These are phyloP conservation scores for Pneumocystis oryctolagi DNA, from an alignment of 1,139 yeast genomes.

Conservation along the genomic window DNA sequence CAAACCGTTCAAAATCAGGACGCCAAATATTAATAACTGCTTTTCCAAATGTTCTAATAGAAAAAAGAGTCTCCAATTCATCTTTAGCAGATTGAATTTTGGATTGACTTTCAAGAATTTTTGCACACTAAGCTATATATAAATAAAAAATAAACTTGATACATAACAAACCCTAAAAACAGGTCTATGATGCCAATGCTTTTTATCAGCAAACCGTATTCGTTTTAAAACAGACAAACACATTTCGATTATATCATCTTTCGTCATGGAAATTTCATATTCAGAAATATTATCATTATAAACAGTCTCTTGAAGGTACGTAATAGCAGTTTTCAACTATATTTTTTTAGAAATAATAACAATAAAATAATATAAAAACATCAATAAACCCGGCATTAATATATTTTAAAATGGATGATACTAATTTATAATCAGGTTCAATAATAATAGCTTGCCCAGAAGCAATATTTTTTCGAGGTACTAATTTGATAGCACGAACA, in stretches of 20 bases:
- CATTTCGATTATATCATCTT: conserved; percentile 25
- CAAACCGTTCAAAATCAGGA: conserved; percentile 58
- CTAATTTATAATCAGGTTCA: conserved; percentile 34
- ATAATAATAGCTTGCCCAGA: conserved; percentile 31
- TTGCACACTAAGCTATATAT: conserved; percentile 19
- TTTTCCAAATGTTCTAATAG: conserved; percentile 54
- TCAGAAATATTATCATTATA: not conserved
- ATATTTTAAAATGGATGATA: conserved; percentile 46
- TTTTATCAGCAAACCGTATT: conserved; percentile 50
- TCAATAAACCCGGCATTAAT: conserved; percentile 24
- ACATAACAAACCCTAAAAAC: conserved; percentile 58
- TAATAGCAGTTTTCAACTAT: conserved; percentile 7
- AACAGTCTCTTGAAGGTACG: conserved; percentile 1
- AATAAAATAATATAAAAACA: conserved; percentile 14
- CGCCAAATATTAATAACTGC: conserved; percentile 80
- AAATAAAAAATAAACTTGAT: conserved; percentile 40
- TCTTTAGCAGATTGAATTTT: conserved; percentile 33
- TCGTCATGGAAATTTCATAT: not conserved
- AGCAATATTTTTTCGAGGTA: conserved; percentile 29
- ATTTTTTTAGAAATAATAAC: conserved; percentile 25
- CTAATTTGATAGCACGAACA: conserved; percentile 22
- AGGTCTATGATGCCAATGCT: conserved; percentile 87
- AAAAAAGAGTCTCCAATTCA: conserved; percentile 49
- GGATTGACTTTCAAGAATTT: not conserved
- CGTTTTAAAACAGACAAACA: conserved; percentile 23